Base-by-base conservation (phyloP, 2,329 filamentous ascomycete species). In the Neocucurbitaria cava region DNA sequence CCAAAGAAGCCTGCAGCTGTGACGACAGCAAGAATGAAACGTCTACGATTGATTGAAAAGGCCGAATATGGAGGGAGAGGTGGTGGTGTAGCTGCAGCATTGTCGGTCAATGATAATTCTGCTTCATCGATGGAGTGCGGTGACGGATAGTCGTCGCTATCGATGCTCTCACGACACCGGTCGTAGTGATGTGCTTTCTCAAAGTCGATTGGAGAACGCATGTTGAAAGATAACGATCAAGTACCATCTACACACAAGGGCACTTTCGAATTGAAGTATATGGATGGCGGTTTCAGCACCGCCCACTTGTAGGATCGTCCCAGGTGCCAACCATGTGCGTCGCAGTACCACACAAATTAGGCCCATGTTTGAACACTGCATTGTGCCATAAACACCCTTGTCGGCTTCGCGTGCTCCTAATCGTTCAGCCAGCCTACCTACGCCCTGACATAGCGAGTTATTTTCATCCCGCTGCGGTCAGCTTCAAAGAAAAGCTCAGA, bases 1-100 rank as follows among this genome's bases (percentile, higher is more conserved):
- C 75, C 78, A 38, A 80, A 74, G 62, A 79, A 77, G 3, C 77
- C 78, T 1, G 76, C 77, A 5, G 71, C 59, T 2, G 77, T 79
- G 42, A 79, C 75, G 21, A 79, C 61, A 20, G 52, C 58, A 5
- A 81, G 65, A 30, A 79, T 75, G 46, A 79, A 74, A 15, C 68
- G 67, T 47, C 70, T 70, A 6, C 74, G 70, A 35, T 68, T 66
- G 9, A 68, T 59, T 0, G 75, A 68, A 43, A 79, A 76, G 0
- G 74, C 77, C 5, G 77, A 75, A 55, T 80, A 81, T 35, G 61
- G 65, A 10, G 57, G 57, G 52, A 33, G 44, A 11, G 56, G 48
- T 26, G 46, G n/a, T 45, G 54, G 36, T 6, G 51, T 24, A 17
- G 52, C 49, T 43, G 46, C 38, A 39, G 24, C 28, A 20, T 58